Conservation (phyloP, 495 filamentous ascomycete species). For the Penicillium chermesinum region DNA sequence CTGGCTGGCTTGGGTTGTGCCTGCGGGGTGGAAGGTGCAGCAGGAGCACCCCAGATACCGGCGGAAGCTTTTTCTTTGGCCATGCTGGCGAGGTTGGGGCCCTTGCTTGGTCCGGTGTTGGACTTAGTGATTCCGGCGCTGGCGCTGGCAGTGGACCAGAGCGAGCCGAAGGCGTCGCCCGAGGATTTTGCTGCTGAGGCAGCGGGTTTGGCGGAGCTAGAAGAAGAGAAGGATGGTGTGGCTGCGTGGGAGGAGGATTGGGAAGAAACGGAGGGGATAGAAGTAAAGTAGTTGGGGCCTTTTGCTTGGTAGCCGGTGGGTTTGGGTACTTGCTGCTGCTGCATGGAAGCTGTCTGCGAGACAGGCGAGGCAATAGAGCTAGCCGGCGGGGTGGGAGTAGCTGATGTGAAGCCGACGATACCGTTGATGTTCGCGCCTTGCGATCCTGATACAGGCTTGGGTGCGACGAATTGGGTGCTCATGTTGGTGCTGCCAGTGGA, state of each 20-base stretch:
- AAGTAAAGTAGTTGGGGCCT: slow-evolving; percentile 92
- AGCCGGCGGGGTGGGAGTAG: slow-evolving; percentile 61
- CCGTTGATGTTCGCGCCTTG: slow-evolving; percentile 75
- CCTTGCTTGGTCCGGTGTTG: slow-evolving; percentile 56
- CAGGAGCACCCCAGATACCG: slow-evolving; percentile 81
- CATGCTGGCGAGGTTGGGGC: slow-evolving; percentile 78
- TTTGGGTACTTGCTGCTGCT: slow-evolving; percentile 37
- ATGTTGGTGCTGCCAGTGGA: slow-evolving; percentile 62
- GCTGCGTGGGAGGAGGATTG: slow-evolving; percentile 27
- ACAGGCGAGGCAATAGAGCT: slow-evolving; percentile 45
- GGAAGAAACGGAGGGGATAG: slow-evolving; percentile 37
- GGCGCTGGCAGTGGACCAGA: slow-evolving; percentile 76
- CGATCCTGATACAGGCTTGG: slow-evolving; percentile 74
- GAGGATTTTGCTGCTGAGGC: slow-evolving; percentile 36
- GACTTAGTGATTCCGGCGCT: slow-evolving; percentile 75
- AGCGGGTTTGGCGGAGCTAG: slow-evolving; percentile 37
- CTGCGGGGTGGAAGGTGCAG: slow-evolving; percentile 31
- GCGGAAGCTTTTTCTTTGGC: slow-evolving; percentile 93
- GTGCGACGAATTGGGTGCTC: slow-evolving; percentile 67
- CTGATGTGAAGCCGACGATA: slow-evolving; percentile 73
- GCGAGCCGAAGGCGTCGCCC: slow-evolving; percentile 80
- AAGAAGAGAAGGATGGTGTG: slow-evolving; percentile 32
- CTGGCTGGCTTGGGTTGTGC: slow-evolving; percentile 33
- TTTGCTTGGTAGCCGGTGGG: slow-evolving; percentile 69
- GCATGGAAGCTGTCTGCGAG: slow-evolving; percentile 44